Conservation (phyloP, 2,329 filamentous ascomycete genomes). For the Colletotrichum destructivum region DNA sequence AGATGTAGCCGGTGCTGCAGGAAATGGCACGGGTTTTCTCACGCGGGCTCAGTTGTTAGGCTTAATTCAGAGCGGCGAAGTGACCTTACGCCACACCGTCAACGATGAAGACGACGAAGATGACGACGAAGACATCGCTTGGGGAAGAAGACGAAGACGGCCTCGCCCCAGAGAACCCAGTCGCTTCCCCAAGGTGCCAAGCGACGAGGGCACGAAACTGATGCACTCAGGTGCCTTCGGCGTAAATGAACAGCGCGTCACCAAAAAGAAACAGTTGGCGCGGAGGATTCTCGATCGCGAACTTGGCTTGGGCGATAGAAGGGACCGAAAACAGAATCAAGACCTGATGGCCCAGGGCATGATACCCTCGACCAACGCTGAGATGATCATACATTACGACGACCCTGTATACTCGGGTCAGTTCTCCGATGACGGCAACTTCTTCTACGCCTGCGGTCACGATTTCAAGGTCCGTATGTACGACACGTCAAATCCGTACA, state of each 20-base stretch:
- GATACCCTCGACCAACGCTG: slow-evolving; percentile 83
- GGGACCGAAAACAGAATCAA: slow-evolving; percentile 73
- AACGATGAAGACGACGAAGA: slow-evolving; percentile 55
- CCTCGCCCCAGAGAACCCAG: slow-evolving; percentile 60
- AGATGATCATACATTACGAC: slow-evolving; percentile 91
- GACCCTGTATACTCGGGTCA: slow-evolving; percentile 93
- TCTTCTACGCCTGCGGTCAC: slow-evolving; percentile 93
- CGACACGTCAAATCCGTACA: slow-evolving; percentile 94
- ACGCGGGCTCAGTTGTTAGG: slow-evolving; percentile 57
- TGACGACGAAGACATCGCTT: slow-evolving; percentile 54
- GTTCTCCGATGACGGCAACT: slow-evolving; percentile 97
- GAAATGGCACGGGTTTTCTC: slow-evolving; percentile 50
- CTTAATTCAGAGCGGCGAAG: slow-evolving; percentile 56
- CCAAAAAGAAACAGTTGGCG: slow-evolving; percentile 71
- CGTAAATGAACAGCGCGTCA: slow-evolving; percentile 70
- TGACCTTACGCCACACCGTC: slow-evolving; percentile 53
- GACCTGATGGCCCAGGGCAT: slow-evolving; percentile 73
- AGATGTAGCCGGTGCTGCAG: slow-evolving; percentile 45
- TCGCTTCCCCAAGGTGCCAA: slow-evolving; percentile 87
- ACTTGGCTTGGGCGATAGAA: slow-evolving; percentile 77
- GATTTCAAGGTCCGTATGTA: slow-evolving; percentile 98
- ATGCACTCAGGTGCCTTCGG: slow-evolving; percentile 91
- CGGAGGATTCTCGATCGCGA: slow-evolving; percentile 85
- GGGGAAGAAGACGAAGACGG: slow-evolving; percentile 61
- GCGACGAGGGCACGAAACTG: slow-evolving; percentile 79